Evolutionary conservation across 2,329 filamentous ascomycete genomes (phyloP).

Genomic region (Dactylellina leptospora): DNA sequence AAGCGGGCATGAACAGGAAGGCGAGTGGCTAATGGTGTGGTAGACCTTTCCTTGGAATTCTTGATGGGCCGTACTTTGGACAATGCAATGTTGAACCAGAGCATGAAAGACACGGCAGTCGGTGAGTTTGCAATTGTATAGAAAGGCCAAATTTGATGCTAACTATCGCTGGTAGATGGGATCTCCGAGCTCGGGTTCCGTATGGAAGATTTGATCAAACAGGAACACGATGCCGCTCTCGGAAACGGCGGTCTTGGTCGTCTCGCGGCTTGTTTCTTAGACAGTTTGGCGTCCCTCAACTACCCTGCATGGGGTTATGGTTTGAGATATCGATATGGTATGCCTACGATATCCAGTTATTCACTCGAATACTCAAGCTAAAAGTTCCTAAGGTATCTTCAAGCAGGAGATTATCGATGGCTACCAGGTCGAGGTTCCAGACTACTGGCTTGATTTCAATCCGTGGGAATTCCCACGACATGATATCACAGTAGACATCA

Average conservation of each 20-base stretch:
- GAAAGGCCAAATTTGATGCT: too few species aligned
- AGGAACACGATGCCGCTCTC: conserved; percentile 95
- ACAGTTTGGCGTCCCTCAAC: conserved; percentile 92
- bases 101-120: conserved; percentile 82
- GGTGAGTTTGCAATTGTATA: conserved; percentile 68
- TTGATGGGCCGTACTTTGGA: conserved; percentile 95
- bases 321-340: conserved; percentile 87
- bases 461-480: conserved; percentile 98
- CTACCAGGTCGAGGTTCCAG: conserved; percentile 96
- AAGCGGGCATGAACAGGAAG: neutral
- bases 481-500: conserved; percentile 93
- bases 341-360: neutral
- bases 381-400: conserved; percentile 73
- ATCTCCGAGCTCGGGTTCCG: conserved; percentile 90
- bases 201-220: conserved; percentile 91
- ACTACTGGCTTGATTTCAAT: conserved; percentile 99
- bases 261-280: conserved; percentile 94
- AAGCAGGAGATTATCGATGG: conserved; percentile 99
- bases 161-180: conserved; percentile 69
- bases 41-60: conserved; percentile 92
- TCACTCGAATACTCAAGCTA: neutral
- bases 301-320: conserved; percentile 98
- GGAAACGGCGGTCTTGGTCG: conserved; percentile 96
- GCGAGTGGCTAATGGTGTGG: neutral
- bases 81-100: conserved; percentile 98